These are phyloP conservation scores for Lachancea waltii DNA, from an alignment of 805 yeast species.

Conservation along the genomic window DNA sequence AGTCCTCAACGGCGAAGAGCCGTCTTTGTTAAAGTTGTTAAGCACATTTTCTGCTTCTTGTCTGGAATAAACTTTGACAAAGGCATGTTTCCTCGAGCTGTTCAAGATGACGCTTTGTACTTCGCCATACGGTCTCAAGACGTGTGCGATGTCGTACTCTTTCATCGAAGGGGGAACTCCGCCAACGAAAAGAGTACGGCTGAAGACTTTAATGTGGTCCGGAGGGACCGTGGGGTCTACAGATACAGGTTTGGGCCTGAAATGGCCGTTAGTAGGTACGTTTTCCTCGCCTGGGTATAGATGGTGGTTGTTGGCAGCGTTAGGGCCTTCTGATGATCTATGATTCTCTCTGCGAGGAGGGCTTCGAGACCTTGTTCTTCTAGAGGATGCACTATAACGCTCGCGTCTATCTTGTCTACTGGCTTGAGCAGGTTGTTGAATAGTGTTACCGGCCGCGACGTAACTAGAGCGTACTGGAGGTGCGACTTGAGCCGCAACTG, in stretches of 20 bases:
- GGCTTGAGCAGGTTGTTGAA: slow-evolving; percentile 10
- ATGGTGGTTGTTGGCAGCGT: slow-evolving; percentile 29
- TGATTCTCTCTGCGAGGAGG: slow-evolving; percentile 30
- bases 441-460: no score
- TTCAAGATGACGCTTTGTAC: slow-evolving; percentile 88
- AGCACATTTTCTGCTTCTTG: slow-evolving; percentile 84
- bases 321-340: slow-evolving; percentile 11
- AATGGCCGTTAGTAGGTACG: slow-evolving; percentile 66
- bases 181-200: slow-evolving; percentile 90
- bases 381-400: slow-evolving; percentile 11
- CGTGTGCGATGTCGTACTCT: slow-evolving; percentile 61
- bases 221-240: slow-evolving; percentile 67
- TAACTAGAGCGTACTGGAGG: background rate
- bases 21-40: slow-evolving; percentile 62
- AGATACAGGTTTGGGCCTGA: slow-evolving; percentile 65
- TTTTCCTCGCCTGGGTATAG: slow-evolving; percentile 49
- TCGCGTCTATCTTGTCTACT: slow-evolving; percentile 9
- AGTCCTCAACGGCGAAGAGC: slow-evolving; percentile 61
- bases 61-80: slow-evolving; percentile 88
- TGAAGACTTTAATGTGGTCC: slow-evolving; percentile 73
- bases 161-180: slow-evolving; percentile 84
- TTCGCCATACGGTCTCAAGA: slow-evolving; percentile 78
- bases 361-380: slow-evolving; percentile 49
- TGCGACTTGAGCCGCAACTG: slow-evolving; percentile 11
- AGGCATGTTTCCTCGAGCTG: slow-evolving; percentile 89